Base-by-base conservation (phyloP, 2,329 filamentous ascomycete species). In the Calonectria fujianensis region DNA sequence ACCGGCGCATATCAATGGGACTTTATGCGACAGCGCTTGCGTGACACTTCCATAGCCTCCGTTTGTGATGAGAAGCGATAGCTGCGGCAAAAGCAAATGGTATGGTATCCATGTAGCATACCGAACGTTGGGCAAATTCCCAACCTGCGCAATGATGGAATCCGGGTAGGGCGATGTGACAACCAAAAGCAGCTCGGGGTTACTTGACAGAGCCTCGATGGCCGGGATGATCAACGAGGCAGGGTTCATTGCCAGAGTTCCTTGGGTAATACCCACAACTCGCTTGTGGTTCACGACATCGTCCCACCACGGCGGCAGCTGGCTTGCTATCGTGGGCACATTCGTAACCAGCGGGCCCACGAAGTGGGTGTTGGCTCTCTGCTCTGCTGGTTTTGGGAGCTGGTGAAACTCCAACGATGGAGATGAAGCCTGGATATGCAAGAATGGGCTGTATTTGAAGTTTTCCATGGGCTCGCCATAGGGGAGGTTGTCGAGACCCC, bases 351-450 rank as follows among this genome's bases (percentile, higher is more conserved):
- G 77, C 0, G 85, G 85, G 0, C 85, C 85, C 31, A 86, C 84
- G 24, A 82, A 86, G 1, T 73, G 70, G 0, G 82, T 82, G 20
- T 79, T 50, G 1, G 51, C 57, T 5, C 57, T 76, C 18, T 81
- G 79, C 9, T 76, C 70, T 0, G 54, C 32, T 0, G 80, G 76
- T 24, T 80, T 80, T 1, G 82, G 82, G 3, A 76, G 73, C 10
- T 81, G 76, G 9, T 75, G 66, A 37, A 85, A 86, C 65, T 86
- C 84, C 29, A 86, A 68, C 0, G 72, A 78, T 0, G 82, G 77
- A 16, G 82, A 85, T 0, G 84, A 86, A 0, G 85, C 84, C 39
- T 85, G 84, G 24, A 86, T 84, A 73, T 86, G 85, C 70, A 86
- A 77, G 71, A 82, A 81, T 11, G 84, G 82, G 71, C 84, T 85